phyloP scores from a whole-genome alignment of 2,329 filamentous ascomycete species.

The Sporothrix curviconia region DNA sequence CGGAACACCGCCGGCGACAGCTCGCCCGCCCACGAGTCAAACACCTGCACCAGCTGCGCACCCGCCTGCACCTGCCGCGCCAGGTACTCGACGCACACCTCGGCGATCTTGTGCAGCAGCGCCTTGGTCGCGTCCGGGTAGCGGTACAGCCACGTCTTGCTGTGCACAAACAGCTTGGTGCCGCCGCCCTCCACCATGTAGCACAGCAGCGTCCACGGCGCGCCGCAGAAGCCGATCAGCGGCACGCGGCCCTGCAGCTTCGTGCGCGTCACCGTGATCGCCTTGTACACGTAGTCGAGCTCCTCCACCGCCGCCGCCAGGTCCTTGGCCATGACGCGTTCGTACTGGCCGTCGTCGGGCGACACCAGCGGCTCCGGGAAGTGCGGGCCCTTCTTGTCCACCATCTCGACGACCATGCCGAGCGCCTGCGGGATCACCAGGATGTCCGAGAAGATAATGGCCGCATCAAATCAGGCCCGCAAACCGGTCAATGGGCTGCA shows the following conservation, averaged over 20 bases:
- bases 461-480: conserved; percentile 85
- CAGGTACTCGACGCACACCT: conserved; percentile 90
- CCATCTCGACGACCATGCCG: conserved; percentile 98
- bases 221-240: conserved; percentile 91
- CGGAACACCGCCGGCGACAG: conserved; percentile 78
- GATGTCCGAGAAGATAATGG: conserved; percentile 98
- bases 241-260: conserved; percentile 86
- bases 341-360: conserved; percentile 79
- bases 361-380: conserved; percentile 79
- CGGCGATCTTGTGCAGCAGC: conserved; percentile 82
- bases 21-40: conserved; percentile 97
- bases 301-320: conserved; percentile 74
- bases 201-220: conserved; percentile 93
- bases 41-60: conserved; percentile 91
- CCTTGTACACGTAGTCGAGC: conserved; percentile 91
- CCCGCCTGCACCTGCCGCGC: conserved; percentile 88
- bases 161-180: conserved; percentile 87
- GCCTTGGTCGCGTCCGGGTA: conserved; percentile 74
- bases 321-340: conserved; percentile 63
- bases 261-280: conserved; percentile 81
- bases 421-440: conserved; percentile 95
- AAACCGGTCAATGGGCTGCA: conserved; percentile 91
- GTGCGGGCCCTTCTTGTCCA: conserved; percentile 92
- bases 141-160: conserved; percentile 95
- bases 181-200: conserved; percentile 99